Percentiles rank a stretch among this genome's conserved stretches.
phyloP scores from a whole-genome alignment of 345 rosid species.

The Aurinia saxatilis region DNA sequence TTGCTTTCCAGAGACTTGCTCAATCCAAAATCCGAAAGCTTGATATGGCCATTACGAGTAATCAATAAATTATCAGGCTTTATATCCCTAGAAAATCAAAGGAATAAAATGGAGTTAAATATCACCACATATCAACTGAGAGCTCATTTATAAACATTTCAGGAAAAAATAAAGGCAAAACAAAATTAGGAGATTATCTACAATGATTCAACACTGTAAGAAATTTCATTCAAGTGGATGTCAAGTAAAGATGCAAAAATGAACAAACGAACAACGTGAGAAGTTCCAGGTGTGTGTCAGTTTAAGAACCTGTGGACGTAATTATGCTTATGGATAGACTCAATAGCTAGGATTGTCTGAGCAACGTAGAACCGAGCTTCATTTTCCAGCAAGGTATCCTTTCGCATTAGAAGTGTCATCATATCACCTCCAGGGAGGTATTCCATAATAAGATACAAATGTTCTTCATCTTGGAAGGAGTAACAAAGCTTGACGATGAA shows the following conservation, averaged over 20 bases:
- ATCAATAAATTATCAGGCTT: slow-evolving; percentile 68
- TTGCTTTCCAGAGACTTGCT: slow-evolving; percentile 60
- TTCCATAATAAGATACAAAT: slow-evolving; percentile 62
- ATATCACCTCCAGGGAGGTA: slow-evolving; percentile 77
- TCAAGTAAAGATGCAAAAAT: neutral
- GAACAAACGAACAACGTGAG: neutral
- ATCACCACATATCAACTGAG: neutral
- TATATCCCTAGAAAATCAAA: slow-evolving; percentile 46
- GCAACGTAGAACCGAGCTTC: slow-evolving; percentile 64
- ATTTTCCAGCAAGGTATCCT: slow-evolving; percentile 56
- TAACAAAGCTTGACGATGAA: slow-evolving; percentile 61
- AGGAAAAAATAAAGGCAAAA: neutral
- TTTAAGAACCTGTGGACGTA: slow-evolving; percentile 50
- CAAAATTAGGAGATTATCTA: neutral
- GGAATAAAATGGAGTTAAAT: slow-evolving; percentile 12
- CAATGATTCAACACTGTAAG: neutral
- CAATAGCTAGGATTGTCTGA: slow-evolving; percentile 61
- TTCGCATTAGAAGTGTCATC: slow-evolving; percentile 72
- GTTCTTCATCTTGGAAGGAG: slow-evolving; percentile 68
- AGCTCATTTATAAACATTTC: neutral
- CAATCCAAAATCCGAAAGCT: slow-evolving; percentile 65
- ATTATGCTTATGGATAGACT: slow-evolving; percentile 64
- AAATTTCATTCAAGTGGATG: neutral
- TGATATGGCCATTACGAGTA: slow-evolving; percentile 55
- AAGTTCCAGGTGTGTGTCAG: slow-evolving; percentile 12